phyloP scores from a whole-genome alignment of 2,329 filamentous ascomycete genomes.

The Dactylellina haptotyla region DNA sequence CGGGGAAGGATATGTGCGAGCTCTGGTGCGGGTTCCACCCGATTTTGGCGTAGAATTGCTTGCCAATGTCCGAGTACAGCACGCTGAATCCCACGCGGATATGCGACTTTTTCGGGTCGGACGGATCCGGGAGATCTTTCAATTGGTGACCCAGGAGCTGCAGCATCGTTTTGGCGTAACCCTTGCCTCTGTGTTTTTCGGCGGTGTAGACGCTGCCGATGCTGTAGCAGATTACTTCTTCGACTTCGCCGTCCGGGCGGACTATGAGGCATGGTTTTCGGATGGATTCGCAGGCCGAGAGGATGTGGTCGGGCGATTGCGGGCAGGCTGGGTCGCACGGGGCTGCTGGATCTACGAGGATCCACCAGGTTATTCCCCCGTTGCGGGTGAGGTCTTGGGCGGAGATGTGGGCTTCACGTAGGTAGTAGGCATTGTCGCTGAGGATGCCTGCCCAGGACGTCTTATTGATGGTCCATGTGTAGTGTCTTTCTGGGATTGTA shows the following conservation, averaged over 20 bases:
- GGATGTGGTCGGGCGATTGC: constrained; percentile 65
- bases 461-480: constrained; percentile 69
- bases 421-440: constrained; percentile 68
- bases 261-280: constrained; percentile 69
- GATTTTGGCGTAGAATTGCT: constrained; percentile 48
- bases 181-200: constrained; percentile 45
- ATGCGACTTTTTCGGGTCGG: constrained; percentile 12
- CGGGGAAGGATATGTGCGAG: constrained; percentile 52
- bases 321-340: constrained; percentile 59
- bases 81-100: constrained; percentile 52
- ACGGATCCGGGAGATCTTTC: constrained; percentile 28
- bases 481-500: constrained; percentile 67
- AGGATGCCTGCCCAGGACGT: constrained; percentile 71
- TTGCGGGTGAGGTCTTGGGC: constrained; percentile 69
- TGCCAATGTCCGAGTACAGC: constrained; percentile 53
- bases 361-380: constrained; percentile 72
- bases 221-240: constrained; percentile 51
- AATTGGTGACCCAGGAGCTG: constrained; percentile 41
- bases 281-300: constrained; percentile 73
- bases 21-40: constrained; percentile 49
- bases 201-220: constrained; percentile 51
- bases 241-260: constrained; percentile 37
- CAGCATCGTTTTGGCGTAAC: constrained; percentile 51
- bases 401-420: constrained; percentile 69
- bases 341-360: constrained; percentile 67